A percentile compares a stretch with the other conserved stretches of the same genome.
Conservation (phyloP, 2,329 filamentous ascomycete species). For the Aspergillus tanneri region DNA sequence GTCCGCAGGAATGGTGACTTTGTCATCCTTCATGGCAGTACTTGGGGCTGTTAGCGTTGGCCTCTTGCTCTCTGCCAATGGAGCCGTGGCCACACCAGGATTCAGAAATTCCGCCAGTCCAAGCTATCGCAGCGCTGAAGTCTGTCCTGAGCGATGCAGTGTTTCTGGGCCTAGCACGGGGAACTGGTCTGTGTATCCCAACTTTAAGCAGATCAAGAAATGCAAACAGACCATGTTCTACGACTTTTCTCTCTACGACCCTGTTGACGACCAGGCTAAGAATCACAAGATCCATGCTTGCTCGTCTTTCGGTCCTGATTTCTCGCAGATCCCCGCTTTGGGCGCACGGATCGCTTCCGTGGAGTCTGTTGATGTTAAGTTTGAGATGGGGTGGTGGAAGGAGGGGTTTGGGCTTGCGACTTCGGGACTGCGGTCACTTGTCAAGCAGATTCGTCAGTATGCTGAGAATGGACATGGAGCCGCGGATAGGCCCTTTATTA, state of each 20-base stretch:
- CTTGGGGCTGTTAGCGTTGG: constrained; percentile 5
- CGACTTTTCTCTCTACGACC: constrained; percentile 37
- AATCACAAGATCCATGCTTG: constrained; percentile 36
- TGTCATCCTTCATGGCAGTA: background rate
- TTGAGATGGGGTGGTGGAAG: constrained; percentile 33
- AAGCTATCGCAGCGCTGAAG: constrained; percentile 12
- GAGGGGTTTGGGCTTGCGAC: too few relatives aligned
- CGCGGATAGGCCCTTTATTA: constrained; percentile 23
- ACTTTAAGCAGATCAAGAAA: constrained; percentile 24
- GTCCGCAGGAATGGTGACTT: background rate
- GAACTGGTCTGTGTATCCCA: constrained; percentile 23
- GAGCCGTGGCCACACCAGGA: background rate
- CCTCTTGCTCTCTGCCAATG: too few relatives aligned
- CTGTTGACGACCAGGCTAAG: constrained; percentile 28
- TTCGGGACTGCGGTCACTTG: constrained; percentile 24
- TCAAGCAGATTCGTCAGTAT: constrained; percentile 32
- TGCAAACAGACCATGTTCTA: constrained; percentile 37
- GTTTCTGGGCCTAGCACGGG: constrained; percentile 16
- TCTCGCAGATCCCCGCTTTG: constrained; percentile 6
- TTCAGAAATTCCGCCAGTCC: constrained; percentile 10
- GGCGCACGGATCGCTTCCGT: constrained; percentile 6
- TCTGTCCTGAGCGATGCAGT: constrained; percentile 23
- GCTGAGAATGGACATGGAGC: constrained; percentile 19
- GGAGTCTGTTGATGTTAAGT: constrained; percentile 21
- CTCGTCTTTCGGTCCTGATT: constrained; percentile 27